Percentiles rank a stretch among this genome's conserved stretches.
Conservation (phyloP, 352 stramenopile genomes). For the Pythium insidiosum region DNA sequence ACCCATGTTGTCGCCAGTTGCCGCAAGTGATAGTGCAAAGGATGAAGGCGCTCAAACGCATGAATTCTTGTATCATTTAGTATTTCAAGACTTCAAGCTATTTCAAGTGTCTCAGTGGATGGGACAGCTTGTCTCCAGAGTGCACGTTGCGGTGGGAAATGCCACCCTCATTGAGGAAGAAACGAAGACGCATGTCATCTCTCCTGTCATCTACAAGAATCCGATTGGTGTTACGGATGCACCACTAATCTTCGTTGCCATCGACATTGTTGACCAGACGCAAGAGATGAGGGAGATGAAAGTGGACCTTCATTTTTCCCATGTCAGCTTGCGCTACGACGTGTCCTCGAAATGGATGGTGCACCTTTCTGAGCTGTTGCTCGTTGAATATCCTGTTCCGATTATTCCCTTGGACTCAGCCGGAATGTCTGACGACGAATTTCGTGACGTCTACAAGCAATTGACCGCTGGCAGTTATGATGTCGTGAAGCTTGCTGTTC, state of each 20-base stretch:
- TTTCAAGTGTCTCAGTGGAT: constrained; percentile 88
- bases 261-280: constrained; percentile 75
- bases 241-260: constrained; percentile 70
- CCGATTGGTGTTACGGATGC: constrained; percentile 66
- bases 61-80: constrained; percentile 71
- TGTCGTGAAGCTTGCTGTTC: constrained; percentile 50
- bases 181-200: constrained; percentile 22
- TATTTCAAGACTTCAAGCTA: constrained; percentile 64
- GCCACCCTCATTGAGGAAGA: constrained; percentile 72
- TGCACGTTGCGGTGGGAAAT: constrained; percentile 67
- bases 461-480: constrained; percentile 29
- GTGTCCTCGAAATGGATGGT: constrained; percentile 77
- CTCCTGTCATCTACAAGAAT: constrained; percentile 76
- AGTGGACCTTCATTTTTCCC: constrained; percentile 78
- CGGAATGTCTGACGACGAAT: constrained; percentile 47
- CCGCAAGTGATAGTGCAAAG: too few relatives aligned
- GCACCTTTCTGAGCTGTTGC: constrained; percentile 61
- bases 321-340: constrained; percentile 77
- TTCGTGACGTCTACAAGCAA: constrained; percentile 25
- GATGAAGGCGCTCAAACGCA: too few relatives aligned
- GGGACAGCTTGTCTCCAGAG: constrained; percentile 64
- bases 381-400: constrained; percentile 74
- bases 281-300: constrained; percentile 87
- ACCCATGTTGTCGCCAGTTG: too few relatives aligned
- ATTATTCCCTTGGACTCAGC: constrained; percentile 82